Conservation (phyloP, 2,329 filamentous ascomycete species). For the Chalaropsis ovoidea region DNA sequence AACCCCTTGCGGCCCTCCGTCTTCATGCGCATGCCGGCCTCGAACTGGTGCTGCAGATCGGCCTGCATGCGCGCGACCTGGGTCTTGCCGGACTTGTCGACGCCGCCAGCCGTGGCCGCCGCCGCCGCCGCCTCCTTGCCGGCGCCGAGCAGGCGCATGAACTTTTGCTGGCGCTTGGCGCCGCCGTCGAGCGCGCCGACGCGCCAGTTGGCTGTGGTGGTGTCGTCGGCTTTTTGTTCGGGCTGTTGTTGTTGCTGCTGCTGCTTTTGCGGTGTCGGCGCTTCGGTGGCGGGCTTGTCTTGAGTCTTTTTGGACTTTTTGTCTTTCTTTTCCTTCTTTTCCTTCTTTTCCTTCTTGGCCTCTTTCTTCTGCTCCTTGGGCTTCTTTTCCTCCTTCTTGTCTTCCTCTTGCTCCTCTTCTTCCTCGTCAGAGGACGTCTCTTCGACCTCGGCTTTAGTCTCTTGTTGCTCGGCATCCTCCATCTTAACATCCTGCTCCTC, state of each 20-base stretch:
- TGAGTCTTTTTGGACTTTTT: slow-evolving; percentile 29
- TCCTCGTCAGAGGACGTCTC: slow-evolving; percentile 15
- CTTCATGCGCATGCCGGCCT: slow-evolving; percentile 48
- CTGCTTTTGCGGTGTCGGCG: not conserved
- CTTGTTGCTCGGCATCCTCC: not conserved
- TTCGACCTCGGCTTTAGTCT: not conserved
- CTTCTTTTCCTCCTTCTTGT: slow-evolving; percentile 24
- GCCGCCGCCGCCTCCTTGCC: slow-evolving; percentile 36
- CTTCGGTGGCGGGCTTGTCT: not conserved
- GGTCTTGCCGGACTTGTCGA: slow-evolving; percentile 26
- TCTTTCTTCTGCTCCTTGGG: slow-evolving; percentile 30
- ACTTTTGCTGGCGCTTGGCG: slow-evolving; percentile 44
- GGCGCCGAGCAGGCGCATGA: slow-evolving; percentile 46
- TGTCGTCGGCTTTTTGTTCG: not conserved
- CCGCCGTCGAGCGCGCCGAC: slow-evolving; percentile 44
- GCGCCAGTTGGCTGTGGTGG: slow-evolving; percentile 42
- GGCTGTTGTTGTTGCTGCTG: slow-evolving; percentile 21
- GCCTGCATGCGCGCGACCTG: slow-evolving; percentile 36
- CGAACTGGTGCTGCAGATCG: slow-evolving; percentile 49
- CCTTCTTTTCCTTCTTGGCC: slow-evolving; percentile 27
- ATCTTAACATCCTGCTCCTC: not conserved
- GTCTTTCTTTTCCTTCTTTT: slow-evolving; percentile 29
- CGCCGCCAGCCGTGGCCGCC: slow-evolving; percentile 20
- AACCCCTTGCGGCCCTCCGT: slow-evolving; percentile 20
- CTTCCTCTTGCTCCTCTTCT: slow-evolving; percentile 23